phyloP scores from a whole-genome alignment of 2,329 filamentous ascomycete genomes.

The Pyricularia pennisetigena region DNA sequence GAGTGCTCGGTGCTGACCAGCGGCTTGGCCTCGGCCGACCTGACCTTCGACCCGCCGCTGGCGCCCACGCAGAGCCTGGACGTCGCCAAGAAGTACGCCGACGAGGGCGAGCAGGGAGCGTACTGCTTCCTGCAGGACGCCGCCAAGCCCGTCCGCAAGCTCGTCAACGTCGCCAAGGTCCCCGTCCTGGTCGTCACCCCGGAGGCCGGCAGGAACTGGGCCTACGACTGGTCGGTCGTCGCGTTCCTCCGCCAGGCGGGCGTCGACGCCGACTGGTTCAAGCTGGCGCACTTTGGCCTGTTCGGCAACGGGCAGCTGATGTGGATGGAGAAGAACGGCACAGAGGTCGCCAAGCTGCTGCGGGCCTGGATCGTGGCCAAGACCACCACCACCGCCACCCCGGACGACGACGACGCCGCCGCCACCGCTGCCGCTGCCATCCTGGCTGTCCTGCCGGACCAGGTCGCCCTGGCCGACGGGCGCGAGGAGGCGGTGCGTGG shows the following conservation, averaged over 20 bases:
- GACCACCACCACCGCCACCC: background rate
- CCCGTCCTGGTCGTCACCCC: slow-evolving; percentile 38
- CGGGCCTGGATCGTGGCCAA: slow-evolving; percentile 6
- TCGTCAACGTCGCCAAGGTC: slow-evolving; percentile 37
- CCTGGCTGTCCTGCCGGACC: background rate
- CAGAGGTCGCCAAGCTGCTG: slow-evolving; percentile 22
- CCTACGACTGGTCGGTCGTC: slow-evolving; percentile 45
- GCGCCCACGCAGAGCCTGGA: slow-evolving; percentile 8
- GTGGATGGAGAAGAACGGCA: slow-evolving; percentile 43
- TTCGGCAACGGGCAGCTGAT: slow-evolving; percentile 46
- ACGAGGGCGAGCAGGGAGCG: background rate
- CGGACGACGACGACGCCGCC: background rate
- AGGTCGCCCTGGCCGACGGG: background rate
- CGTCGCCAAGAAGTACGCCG: slow-evolving; percentile 5
- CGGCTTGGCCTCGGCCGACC: slow-evolving; percentile 16
- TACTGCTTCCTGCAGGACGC: slow-evolving; percentile 11
- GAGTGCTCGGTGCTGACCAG: slow-evolving; percentile 1
- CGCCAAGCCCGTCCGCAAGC: slow-evolving; percentile 19
- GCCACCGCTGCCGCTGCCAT: background rate
- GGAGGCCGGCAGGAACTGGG: slow-evolving; percentile 42
- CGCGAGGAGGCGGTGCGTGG: background rate
- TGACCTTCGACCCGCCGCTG: slow-evolving; percentile 29
- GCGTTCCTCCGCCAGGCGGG: slow-evolving; percentile 43
- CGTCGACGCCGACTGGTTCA: slow-evolving; percentile 29
- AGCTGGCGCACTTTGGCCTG: slow-evolving; percentile 31